Evolutionary conservation across 768 basidiomycete genomes (phyloP), one percentile per base, ranked within the genome.

Genomic region (Pleurotus salmoneostramineus): DNA sequence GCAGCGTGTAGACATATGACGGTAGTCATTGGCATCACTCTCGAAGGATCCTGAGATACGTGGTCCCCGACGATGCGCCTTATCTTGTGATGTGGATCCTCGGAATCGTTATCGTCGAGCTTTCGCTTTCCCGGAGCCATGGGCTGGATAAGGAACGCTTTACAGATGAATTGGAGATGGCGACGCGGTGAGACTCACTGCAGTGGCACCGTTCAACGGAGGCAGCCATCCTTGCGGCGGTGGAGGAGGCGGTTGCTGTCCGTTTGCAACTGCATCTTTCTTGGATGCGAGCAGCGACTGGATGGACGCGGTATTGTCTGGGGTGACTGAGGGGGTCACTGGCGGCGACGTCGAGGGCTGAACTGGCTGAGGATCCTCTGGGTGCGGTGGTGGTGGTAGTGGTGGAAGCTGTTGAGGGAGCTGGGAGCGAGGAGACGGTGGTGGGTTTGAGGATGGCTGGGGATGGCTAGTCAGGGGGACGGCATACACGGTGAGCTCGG

Each of bases 1-100:
- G 91, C 92, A 27, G 94, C 93, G 66, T 96, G 94, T 55, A 95
- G 79, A 63, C 91, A 93, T 60, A 93, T 84, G 34, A 94, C 90
- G 40, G 91, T 93, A 37, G 92, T 93, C 92, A 94, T 93, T 59
- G 89, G 88, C 74, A 90, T 82, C 63, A 88, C 83, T 61, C 87
- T 87, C 50, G 83, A 69, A 6, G 86, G 85, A 64, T 91, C 88
- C 66, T 88, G 87, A 35, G 84, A 83, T 62, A 91, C 83, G 69
- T 91, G 89, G 71, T 91, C 88, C 70, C 87, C 87, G 50, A 91
- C 88, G 63, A 90, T 89, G 65, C 91, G 87, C 58, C 91, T 83
- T 68, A 92, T 92, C 78, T 93, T 93, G 63, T 75, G 80, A 63
- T 91, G 89, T 0, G 84, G 77, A 65, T 83, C 82, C 61, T 90